Evolutionary conservation across 108 stramenopile species (phyloP), one percentile per base, ranked within the genome.

Genomic region (Fistulifera pelliculosa): DNA sequence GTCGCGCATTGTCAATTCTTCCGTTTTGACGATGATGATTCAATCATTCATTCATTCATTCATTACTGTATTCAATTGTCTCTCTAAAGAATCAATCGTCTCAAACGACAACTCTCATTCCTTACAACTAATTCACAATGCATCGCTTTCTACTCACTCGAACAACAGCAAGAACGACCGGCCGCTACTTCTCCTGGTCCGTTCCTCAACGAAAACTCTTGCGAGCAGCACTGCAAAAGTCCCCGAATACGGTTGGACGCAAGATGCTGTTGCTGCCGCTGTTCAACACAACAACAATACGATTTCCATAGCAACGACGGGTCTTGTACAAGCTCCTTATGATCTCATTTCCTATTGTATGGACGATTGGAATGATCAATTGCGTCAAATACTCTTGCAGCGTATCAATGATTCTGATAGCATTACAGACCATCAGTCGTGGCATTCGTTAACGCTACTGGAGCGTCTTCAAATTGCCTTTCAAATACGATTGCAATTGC

Each of bases 341-440:
- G 90, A 92, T 38, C 41, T 92, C 47, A 80, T 92, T 16, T 52
- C 57, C 21, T 88, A 73, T 68, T 76, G 75, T 47, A 87, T 92
- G 90, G 79, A 88, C 17, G 68, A 81, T 45, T 81, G 81, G 52
- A 81, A 86, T 67, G 58, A 54, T n/a, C 66, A 64, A 44, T 56
- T 92, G 49, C 51, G 25, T 27, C 35, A 55, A 18, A 63, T 71
- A 18, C 64, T 82, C 66, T 41, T 49, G 39, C 14, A 27, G 17
- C 44, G 52, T 26, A 26, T 41, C 49, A 22, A 52, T 12, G 15
- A 50, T 51, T 10, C 38, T 42, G 27, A n/a, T n/a, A n/a, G n/a
- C n/a, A n/a, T n/a, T n/a, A n/a, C n/a, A n/a, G n/a, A 39, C 63
- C 15, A 43, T 10, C 27, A 54, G 8, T 35, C 6, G 31, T 35